phyloP scores from a whole-genome alignment of 2,329 filamentous ascomycete species.

The Phyllosticta citriasiana region DNA sequence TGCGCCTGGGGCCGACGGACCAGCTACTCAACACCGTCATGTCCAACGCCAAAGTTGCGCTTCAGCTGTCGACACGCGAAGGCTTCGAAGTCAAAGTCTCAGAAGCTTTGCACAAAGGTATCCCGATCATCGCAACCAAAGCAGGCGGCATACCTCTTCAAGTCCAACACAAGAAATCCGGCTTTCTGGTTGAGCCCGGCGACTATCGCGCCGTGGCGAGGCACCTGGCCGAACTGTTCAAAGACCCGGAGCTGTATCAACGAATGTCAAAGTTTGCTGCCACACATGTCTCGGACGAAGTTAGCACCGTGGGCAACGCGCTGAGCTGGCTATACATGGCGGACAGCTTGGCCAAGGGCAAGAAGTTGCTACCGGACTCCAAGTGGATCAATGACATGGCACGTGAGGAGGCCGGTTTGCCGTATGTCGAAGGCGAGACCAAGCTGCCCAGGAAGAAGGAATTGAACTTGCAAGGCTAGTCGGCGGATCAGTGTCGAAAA shows the following conservation, averaged over 20 bases:
- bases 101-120: slow-evolving; percentile 70
- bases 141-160: slow-evolving; percentile 76
- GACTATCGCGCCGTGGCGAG: slow-evolving; percentile 60
- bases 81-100: slow-evolving; percentile 83
- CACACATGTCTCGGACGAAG: slow-evolving; percentile 65
- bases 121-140: slow-evolving; percentile 64
- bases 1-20: slow-evolving; percentile 68
- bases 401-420: slow-evolving; percentile 50
- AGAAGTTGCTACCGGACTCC: slow-evolving; percentile 48
- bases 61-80: slow-evolving; percentile 72
- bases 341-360: slow-evolving; percentile 51
- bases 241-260: slow-evolving; percentile 53
- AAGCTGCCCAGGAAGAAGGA: slow-evolving; percentile 40
- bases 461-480: slow-evolving; percentile 3
- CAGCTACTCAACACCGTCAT: slow-evolving; percentile 71
- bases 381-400: slow-evolving; percentile 69
- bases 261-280: slow-evolving; percentile 56
- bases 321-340: slow-evolving; percentile 71
- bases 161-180: slow-evolving; percentile 59
- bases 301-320: slow-evolving; percentile 70
- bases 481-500: too few species aligned
- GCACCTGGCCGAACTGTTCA: slow-evolving; percentile 57
- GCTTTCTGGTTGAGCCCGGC: slow-evolving; percentile 62
- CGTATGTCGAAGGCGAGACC: slow-evolving; percentile 51
- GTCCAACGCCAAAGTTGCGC: slow-evolving; percentile 59